These are phyloP conservation scores for Cucurbitaria berberidis DNA, from an alignment of 2,329 filamentous ascomycete species.

Conservation along the genomic window DNA sequence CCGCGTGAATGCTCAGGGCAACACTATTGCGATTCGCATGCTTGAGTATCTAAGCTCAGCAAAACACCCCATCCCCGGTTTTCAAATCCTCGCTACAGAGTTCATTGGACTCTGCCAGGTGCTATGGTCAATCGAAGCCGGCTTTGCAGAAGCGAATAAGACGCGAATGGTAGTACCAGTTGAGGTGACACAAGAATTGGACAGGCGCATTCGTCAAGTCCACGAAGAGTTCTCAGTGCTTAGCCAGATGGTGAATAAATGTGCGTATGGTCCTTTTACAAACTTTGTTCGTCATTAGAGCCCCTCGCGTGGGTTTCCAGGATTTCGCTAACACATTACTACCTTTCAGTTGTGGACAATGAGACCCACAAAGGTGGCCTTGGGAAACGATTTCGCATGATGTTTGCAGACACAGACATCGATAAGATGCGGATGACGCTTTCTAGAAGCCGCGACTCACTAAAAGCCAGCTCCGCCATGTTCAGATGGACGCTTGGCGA, in stretches of 20 bases:
- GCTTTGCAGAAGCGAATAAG: conserved; percentile 57
- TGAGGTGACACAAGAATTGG: conserved; percentile 68
- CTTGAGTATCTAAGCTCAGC: conserved; percentile 44
- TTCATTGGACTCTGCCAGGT: conserved; percentile 72
- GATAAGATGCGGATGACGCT: conserved; percentile 65
- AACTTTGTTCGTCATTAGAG: not conserved
- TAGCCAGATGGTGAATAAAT: conserved; percentile 66
- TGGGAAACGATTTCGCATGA: conserved; percentile 67
- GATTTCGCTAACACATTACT: not conserved
- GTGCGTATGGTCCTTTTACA: conserved; percentile 5
- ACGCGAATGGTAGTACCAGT: conserved; percentile 60
- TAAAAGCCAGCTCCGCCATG: conserved; percentile 68
- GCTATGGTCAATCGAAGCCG: conserved; percentile 72
- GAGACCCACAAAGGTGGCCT: conserved; percentile 65
- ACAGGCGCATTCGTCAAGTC: conserved; percentile 67
- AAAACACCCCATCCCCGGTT: conserved; percentile 45
- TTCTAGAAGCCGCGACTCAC: conserved; percentile 63
- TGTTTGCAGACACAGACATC: conserved; percentile 62
- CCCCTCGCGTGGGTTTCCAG: not conserved
- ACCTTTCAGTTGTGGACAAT: conserved; percentile 61
- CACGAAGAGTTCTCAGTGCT: conserved; percentile 68
- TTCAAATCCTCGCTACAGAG: conserved; percentile 65
- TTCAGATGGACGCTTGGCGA: conserved; percentile 69
- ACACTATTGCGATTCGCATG: conserved; percentile 59
- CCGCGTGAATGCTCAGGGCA: conserved; percentile 62